Percentiles rank a stretch among this genome's conserved stretches.
Evolutionary conservation across 2,329 filamentous ascomycete species (phyloP).

Genomic region (Colletotrichum gloeosporioides): DNA sequence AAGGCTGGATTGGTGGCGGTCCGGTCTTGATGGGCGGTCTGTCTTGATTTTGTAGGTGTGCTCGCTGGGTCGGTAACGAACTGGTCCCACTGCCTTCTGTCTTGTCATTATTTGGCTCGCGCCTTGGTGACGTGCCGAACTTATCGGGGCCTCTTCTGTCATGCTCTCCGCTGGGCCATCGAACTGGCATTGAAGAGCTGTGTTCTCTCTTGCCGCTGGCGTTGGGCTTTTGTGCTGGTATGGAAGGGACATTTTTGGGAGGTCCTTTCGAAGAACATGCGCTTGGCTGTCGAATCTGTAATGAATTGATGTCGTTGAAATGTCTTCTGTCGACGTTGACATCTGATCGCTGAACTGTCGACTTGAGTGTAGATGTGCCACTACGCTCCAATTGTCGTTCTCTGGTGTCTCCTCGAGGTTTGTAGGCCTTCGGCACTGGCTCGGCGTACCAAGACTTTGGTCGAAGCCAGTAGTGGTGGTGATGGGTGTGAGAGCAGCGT

Average conservation of each 20-base stretch:
- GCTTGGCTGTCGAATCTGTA: neutral
- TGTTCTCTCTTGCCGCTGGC: neutral
- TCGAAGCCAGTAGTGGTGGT: conserved; percentile 66
- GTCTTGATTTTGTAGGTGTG: neutral
- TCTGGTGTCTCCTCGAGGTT: neutral
- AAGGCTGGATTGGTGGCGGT: neutral
- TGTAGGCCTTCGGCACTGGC: neutral
- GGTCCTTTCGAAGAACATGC: neutral
- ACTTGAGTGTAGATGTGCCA: conserved; percentile 1
- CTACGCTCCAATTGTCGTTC: conserved; percentile 7
- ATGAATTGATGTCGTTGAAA: neutral
- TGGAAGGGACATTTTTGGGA: neutral
- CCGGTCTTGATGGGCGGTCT: neutral
- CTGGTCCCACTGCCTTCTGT: neutral
- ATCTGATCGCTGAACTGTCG: neutral
- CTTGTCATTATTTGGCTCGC: neutral
- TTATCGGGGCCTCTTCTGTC: neutral
- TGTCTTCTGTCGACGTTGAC: conserved; percentile 16
- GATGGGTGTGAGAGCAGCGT: conserved; percentile 62
- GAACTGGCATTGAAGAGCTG: neutral
- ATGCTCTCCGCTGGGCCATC: neutral
- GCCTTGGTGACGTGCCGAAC: neutral
- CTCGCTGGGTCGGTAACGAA: neutral
- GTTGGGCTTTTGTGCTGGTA: neutral
- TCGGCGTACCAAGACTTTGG: conserved; percentile 26